phyloP scores from a whole-genome alignment of 768 basidiomycete species.

The Tephrocybe rancida region DNA sequence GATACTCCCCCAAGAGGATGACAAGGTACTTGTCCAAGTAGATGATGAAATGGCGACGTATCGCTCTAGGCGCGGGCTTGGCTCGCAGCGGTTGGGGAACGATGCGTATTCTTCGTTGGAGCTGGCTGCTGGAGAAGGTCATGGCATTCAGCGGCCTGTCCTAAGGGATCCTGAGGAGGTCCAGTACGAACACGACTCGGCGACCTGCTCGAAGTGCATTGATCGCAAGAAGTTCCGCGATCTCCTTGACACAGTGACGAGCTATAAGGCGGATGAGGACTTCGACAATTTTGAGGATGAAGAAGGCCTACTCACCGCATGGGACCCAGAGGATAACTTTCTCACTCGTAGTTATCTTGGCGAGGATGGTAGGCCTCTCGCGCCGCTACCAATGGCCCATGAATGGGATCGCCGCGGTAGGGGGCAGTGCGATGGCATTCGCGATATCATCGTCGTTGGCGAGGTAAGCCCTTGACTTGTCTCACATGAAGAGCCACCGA shows the following conservation, averaged over 20 bases:
- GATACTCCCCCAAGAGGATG: neutral
- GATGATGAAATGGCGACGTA: neutral
- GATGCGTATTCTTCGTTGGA: neutral
- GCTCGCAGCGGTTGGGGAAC: neutral
- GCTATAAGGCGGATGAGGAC: neutral
- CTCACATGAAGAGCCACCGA: neutral
- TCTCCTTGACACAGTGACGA: neutral
- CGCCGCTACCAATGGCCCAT: neutral
- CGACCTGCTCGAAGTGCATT: neutral
- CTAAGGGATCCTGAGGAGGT: neutral
- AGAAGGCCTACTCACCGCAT: conserved; percentile 9
- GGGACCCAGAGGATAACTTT: conserved; percentile 1
- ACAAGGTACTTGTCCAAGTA: neutral
- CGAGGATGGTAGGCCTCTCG: neutral
- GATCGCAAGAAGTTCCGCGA: neutral
- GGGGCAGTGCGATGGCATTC: conserved; percentile 7
- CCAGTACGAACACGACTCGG: conserved; percentile 5
- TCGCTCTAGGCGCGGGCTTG: neutral
- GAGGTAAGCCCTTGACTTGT: neutral
- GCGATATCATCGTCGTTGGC: conserved; percentile 9
- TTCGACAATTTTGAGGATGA: neutral
- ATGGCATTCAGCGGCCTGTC: neutral
- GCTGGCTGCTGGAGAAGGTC: neutral
- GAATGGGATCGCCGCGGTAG: conserved; percentile 4
- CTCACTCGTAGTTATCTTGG: neutral